These are phyloP conservation scores for Boletus tomentosulus DNA, from an alignment of 768 basidiomycete genomes.

Conservation along the genomic window DNA sequence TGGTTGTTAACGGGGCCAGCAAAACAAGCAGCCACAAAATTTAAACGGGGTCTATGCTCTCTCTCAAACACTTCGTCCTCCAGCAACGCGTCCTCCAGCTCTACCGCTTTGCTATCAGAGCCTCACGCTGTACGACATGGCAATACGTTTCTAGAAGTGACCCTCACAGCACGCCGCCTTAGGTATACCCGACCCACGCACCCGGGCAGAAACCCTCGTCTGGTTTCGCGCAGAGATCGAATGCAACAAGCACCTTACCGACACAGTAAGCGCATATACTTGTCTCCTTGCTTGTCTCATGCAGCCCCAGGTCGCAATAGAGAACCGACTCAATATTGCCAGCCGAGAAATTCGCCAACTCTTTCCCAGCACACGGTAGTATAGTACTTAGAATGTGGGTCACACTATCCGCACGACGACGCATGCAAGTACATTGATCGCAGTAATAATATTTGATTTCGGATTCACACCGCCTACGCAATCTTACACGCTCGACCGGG, in stretches of 20 bases:
- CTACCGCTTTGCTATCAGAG: slow-evolving; percentile 66
- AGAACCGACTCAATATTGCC: slow-evolving; percentile 52
- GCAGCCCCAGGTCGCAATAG: slow-evolving; percentile 47
- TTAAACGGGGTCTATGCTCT: slow-evolving; percentile 27
- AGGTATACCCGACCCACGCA: slow-evolving; percentile 61
- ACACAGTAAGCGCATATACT: slow-evolving; percentile 41
- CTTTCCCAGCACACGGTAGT: slow-evolving; percentile 31
- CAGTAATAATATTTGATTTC: background rate
- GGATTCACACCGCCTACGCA: background rate
- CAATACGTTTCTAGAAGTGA: background rate
- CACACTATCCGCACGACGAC: background rate
- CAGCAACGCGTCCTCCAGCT: slow-evolving; percentile 54
- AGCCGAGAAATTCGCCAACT: slow-evolving; percentile 60
- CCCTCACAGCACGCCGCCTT: slow-evolving; percentile 7
- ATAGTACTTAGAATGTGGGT: background rate
- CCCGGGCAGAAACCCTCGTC: slow-evolving; percentile 59
- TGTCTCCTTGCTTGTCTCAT: slow-evolving; percentile 10
- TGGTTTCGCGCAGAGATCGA: slow-evolving; percentile 78
- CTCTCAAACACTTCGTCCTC: slow-evolving; percentile 75
- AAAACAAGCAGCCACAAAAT: slow-evolving; percentile 20
- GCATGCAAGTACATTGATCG: slow-evolving; percentile 3
- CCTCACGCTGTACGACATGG: slow-evolving; percentile 53
- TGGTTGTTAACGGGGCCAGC: slow-evolving; percentile 6
- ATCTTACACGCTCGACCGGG: background rate
- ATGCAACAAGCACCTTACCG: slow-evolving; percentile 51